Conservation (phyloP, 1,139 yeast genomes). For the Yamadazyma atmosphaerica region DNA sequence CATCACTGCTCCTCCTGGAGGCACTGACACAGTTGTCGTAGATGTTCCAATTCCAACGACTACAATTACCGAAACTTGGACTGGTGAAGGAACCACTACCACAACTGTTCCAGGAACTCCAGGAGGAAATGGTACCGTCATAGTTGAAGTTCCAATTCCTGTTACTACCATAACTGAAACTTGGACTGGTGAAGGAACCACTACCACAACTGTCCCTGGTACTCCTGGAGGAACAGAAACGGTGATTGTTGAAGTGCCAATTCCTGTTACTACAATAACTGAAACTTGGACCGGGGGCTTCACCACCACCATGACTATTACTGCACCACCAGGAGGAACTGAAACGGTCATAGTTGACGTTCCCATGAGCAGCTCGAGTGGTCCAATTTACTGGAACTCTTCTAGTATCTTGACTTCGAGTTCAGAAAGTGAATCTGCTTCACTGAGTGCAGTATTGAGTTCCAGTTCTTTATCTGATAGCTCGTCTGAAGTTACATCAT, state of each 20-base stretch:
- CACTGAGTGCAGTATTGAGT: background rate
- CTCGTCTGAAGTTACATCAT: background rate
- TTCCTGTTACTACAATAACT: conserved; percentile 10
- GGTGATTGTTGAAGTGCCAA: conserved; percentile 6
- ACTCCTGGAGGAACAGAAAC: conserved; percentile 10
- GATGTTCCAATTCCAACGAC: conserved; percentile 16
- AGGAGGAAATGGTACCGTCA: conserved; percentile 14
- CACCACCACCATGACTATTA: conserved; percentile 2
- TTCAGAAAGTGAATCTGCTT: too few species aligned
- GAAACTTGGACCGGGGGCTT: conserved; percentile 13
- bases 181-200: conserved; percentile 3
- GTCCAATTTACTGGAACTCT: background rate
- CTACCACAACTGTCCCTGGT: conserved; percentile 10
- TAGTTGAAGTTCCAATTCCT: conserved; percentile 16
- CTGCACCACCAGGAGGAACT: background rate
- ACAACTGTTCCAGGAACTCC: conserved; percentile 7
- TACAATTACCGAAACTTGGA: conserved; percentile 10
- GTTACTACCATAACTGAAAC: conserved; percentile 4
- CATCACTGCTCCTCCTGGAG: conserved; percentile 5
- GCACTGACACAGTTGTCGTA: conserved; percentile 19
- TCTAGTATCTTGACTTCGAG: too few species aligned
- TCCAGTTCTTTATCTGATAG: background rate
- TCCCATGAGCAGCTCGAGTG: too few species aligned
- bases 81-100: conserved; percentile 9
- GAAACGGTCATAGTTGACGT: conserved; percentile 2